Percentiles rank a stretch among this genome's conserved stretches.
Conservation (phyloP, 176 grass and related monocot genomes). For the Dactylis glomerata region DNA sequence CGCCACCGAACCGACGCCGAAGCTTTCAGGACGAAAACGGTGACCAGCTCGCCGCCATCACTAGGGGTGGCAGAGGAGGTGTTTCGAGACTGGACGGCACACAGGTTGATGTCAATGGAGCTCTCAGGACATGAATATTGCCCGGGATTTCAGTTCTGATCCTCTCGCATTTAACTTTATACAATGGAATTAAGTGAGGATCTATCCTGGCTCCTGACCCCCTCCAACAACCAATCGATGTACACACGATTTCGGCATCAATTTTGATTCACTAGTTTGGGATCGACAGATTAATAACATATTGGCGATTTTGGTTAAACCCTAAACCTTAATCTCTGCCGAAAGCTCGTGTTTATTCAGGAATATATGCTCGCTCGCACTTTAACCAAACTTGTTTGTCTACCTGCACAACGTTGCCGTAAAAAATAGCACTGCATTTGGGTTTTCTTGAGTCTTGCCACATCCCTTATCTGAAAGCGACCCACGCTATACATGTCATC, state of each 20-base stretch:
- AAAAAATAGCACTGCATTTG: background rate
- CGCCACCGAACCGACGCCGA: background rate
- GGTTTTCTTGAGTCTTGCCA: background rate
- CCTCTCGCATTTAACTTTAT: background rate
- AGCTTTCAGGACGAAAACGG: slow-evolving; percentile 22
- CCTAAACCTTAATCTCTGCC: background rate
- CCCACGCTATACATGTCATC: background rate
- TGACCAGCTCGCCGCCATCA: background rate
- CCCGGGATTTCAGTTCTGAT: background rate
- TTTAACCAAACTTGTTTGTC: background rate
- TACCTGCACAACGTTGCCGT: background rate
- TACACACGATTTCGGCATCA: background rate
- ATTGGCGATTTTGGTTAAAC: background rate
- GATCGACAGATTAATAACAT: background rate
- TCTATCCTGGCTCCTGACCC: background rate
- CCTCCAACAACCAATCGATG: background rate
- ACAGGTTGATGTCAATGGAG: background rate
- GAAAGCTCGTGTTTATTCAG: slow-evolving; percentile 10
- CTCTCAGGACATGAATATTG: slow-evolving; percentile 7
- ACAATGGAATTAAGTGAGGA: background rate
- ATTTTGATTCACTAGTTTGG: background rate
- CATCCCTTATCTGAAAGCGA: slow-evolving; percentile 9
- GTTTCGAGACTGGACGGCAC: background rate
- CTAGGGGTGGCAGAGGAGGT: background rate
- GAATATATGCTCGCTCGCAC: background rate